Evolutionary conservation across 208 protist species (phyloP).

Genomic region (Trypanosoma boissoni): DNA sequence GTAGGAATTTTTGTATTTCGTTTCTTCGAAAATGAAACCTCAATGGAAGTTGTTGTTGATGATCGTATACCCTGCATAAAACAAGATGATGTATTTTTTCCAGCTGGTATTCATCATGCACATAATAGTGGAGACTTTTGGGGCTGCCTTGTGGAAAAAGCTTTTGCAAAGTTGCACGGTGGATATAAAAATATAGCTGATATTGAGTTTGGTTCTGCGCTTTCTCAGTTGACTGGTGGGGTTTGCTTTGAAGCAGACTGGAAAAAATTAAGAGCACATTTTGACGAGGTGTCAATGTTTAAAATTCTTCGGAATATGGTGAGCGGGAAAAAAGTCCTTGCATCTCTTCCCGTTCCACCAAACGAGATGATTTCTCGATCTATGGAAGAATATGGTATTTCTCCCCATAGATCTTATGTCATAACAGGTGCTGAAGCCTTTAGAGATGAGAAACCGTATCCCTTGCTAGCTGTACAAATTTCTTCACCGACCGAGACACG

Average conservation of each 20-base stretch:
- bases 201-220: constrained; percentile 41
- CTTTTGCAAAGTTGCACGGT: constrained; percentile 59
- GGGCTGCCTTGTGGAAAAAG: constrained; percentile 64
- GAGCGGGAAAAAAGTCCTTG: constrained; percentile 20
- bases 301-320: constrained; percentile 21
- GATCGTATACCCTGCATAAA: constrained; percentile 47
- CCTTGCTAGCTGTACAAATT: constrained; percentile 29
- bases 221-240: constrained; percentile 58
- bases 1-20: constrained; percentile 34
- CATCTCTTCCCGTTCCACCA: constrained; percentile 14
- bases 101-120: constrained; percentile 38
- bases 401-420: constrained; percentile 33
- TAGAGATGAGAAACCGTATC: constrained; percentile 19
- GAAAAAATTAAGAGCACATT: constrained; percentile 13
- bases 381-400: constrained; percentile 26
- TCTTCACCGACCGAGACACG: constrained; percentile 17
- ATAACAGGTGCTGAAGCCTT: constrained; percentile 23
- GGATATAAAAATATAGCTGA: constrained; percentile 47
- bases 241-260: constrained; percentile 51
- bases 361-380: constrained; percentile 10
- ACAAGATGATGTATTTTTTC: constrained; percentile 3
- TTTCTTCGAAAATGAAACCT: constrained; percentile 29
- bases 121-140: constrained; percentile 40
- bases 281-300: constrained; percentile 31
- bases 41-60: constrained; percentile 50